Evolutionary conservation across 345 rosid species (phyloP).

Genomic region (Lenwebbia sp.): DNA sequence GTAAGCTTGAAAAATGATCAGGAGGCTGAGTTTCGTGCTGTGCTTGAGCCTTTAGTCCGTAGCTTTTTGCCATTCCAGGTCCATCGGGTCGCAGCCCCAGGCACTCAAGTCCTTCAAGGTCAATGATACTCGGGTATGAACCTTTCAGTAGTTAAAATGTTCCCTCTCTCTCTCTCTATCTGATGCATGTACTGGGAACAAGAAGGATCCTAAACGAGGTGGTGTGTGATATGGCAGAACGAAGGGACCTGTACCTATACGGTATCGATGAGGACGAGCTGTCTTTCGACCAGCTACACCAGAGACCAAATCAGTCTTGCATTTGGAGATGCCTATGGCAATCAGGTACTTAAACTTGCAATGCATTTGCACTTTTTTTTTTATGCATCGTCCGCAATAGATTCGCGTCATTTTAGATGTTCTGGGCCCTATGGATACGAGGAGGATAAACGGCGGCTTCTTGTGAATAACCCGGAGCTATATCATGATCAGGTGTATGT

Average conservation of each 20-base stretch:
- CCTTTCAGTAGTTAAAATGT: neutral
- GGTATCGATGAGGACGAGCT: conserved; percentile 48
- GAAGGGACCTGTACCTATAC: conserved; percentile 45
- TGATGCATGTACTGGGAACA: neutral
- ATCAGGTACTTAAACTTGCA: conserved; percentile 26
- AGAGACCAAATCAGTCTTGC: conserved; percentile 66
- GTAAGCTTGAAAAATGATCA: neutral
- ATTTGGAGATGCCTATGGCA: conserved; percentile 72
- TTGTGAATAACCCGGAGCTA: neutral
- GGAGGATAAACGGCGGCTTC: neutral
- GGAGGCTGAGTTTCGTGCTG: neutral
- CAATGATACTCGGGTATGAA: conserved; percentile 25
- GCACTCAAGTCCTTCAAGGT: conserved; percentile 20
- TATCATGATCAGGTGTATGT: conserved; percentile 41
- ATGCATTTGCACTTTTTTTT: neutral
- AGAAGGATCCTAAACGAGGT: neutral
- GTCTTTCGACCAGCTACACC: conserved; percentile 40
- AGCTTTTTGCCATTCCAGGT: conserved; percentile 5
- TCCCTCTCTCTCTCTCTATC: neutral
- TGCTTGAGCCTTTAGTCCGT: neutral
- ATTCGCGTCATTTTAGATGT: no score
- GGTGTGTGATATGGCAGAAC: conserved; percentile 6
- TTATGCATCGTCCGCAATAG: no score
- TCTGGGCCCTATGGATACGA: neutral
- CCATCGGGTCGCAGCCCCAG: conserved; percentile 18